These are phyloP conservation scores for Lactuca saligna DNA, from an alignment of 129 eudicot genomes.

Conservation along the genomic window DNA sequence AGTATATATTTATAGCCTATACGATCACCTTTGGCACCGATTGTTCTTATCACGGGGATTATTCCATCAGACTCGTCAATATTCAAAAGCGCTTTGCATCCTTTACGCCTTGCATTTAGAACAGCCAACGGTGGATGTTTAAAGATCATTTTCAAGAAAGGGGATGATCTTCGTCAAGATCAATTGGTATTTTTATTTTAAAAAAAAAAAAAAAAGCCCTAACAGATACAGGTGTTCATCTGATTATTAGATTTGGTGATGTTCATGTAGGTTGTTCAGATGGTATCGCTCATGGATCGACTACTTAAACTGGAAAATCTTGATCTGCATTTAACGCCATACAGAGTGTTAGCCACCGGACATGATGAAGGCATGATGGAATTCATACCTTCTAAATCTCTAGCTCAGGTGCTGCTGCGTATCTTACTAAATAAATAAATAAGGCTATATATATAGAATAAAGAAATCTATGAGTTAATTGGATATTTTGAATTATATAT, in stretches of 20 bases:
- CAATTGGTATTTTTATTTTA: conserved; percentile 85
- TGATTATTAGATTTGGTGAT: background rate
- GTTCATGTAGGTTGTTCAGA: conserved; percentile 75
- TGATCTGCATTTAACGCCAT: conserved; percentile 93
- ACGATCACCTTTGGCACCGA: conserved; percentile 90
- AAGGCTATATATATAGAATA: background rate
- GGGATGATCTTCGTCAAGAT: conserved; percentile 99
- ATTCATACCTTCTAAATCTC: conserved; percentile 92
- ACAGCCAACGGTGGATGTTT: conserved; percentile 80
- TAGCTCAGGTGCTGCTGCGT: conserved; percentile 76
- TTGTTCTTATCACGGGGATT: conserved; percentile 88
- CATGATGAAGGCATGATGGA: conserved; percentile 99
- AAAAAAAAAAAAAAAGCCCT: background rate
- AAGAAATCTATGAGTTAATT: too few relatives aligned
- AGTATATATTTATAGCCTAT: conserved; percentile 90
- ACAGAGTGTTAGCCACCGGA: conserved; percentile 97
- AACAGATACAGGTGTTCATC: background rate
- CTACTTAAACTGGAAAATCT: conserved; percentile 95
- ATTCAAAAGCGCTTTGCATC: conserved; percentile 87
- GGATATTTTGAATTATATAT: too few relatives aligned
- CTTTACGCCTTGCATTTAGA: conserved; percentile 85
- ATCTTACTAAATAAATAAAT: too few relatives aligned
- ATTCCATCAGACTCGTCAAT: conserved; percentile 91
- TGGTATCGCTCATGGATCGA: conserved; percentile 98
- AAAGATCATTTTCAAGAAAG: conserved; percentile 93